Evolutionary conservation across 2,329 filamentous ascomycete genomes (phyloP).

Genomic region (Aureobasidium pullulans): DNA sequence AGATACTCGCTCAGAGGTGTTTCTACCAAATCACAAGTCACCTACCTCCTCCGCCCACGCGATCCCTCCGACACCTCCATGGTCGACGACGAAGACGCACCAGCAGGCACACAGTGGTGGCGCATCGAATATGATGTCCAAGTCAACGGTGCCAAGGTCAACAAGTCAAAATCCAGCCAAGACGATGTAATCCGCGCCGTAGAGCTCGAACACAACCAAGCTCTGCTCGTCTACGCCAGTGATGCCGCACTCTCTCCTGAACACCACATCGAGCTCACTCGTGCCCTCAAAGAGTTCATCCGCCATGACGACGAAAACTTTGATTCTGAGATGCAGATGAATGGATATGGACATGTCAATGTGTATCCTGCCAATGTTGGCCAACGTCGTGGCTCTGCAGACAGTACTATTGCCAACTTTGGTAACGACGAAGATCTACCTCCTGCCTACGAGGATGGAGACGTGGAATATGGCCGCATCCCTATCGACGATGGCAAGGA

Average conservation of each 20-base stretch:
- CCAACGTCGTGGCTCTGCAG: conserved; percentile 13
- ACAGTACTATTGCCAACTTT: conserved; percentile 16
- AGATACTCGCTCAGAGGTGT: conserved; percentile 53
- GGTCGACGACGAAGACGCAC: conserved; percentile 28
- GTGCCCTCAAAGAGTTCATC: conserved; percentile 20
- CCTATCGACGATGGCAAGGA: background rate
- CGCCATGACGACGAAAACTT: conserved; percentile 22
- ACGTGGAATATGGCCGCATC: background rate
- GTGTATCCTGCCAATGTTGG: conserved; percentile 13
- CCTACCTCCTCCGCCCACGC: conserved; percentile 45
- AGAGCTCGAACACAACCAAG: conserved; percentile 46
- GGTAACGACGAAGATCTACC: conserved; percentile 9
- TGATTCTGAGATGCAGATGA: conserved; percentile 17
- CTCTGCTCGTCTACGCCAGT: conserved; percentile 54
- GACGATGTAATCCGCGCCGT: conserved; percentile 45
- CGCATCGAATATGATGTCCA: conserved; percentile 44
- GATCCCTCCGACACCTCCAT: conserved; percentile 21
- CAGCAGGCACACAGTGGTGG: conserved; percentile 46
- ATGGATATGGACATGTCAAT: conserved; percentile 4
- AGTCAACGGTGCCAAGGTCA: conserved; percentile 32
- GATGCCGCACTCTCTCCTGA: conserved; percentile 28
- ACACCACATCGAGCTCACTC: conserved; percentile 6
- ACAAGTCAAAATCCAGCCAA: conserved; percentile 29
- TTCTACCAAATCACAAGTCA: conserved; percentile 50
- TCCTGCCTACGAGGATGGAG: background rate